Base-by-base conservation (phyloP, 2,329 filamentous ascomycete species). In the Pseudogymnoascus destructans region DNA sequence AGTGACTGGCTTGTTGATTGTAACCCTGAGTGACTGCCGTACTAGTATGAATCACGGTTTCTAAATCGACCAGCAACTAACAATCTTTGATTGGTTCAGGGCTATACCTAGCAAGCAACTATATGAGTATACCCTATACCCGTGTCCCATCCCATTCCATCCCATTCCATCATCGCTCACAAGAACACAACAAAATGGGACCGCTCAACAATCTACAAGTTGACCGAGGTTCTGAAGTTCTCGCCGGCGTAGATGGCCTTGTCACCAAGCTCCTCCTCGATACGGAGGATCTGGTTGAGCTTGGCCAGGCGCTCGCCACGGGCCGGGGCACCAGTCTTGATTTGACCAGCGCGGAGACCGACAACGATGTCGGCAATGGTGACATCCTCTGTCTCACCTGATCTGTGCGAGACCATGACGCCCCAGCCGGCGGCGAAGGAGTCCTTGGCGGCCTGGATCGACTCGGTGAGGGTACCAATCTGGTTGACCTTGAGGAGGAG, bases 401-500 rank as follows among this genome's bases (percentile, higher is more conserved):
- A 98, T 69, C 93, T 87, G 82, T 98, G 93, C 66, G 93, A 97
- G 65, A 98, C 93, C 93, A 98, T 97, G 79, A 98, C 91, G 73
- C 92, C 92, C 93, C 93, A 98, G 73, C 83, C 85, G 68, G 89
- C 92, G 67, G 86, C 87, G 73, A 93, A 97, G 57, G 92, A 95
- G 78, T 97, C 93, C 84, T 97, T 96, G 74, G 93, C 92, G 59
- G 93, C 93, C 80, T 97, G 91, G 78, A 97, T 96, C 61, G 93
- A 95, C 82, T 98, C 93, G 68, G 89, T 95, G 70, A 98, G 85
- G 67, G 93, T 96, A 77, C 93, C 93, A 70, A 98, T 98, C 82
- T 98, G 93, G 87, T 98, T 98, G 76, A 98, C 91, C 87, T 98
- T 98, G 73, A 98, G 89, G 63, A 98, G 84, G 61, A 98, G 87